Conservation (phyloP, 2,329 filamentous ascomycete species). For the Fusarium verrucosum region DNA sequence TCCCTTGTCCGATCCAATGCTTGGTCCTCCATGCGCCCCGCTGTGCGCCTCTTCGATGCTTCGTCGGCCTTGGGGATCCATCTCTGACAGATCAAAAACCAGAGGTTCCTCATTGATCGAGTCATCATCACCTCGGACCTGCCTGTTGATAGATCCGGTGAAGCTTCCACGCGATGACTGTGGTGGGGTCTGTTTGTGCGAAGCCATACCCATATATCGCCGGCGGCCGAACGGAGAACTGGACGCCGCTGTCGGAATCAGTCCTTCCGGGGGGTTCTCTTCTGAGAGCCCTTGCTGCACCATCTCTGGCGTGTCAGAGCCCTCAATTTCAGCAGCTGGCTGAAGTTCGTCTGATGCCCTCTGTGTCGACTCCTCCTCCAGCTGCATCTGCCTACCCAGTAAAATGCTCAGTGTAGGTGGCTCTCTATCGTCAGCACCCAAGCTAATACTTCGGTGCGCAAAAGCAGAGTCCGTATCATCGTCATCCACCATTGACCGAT, state of each 20-base stretch:
- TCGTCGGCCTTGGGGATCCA: slow-evolving; percentile 66
- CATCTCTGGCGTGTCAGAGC: slow-evolving; percentile 51
- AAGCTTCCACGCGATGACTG: slow-evolving; percentile 59
- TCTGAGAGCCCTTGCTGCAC: slow-evolving; percentile 57
- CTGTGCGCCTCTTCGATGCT: slow-evolving; percentile 65
- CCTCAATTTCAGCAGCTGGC: slow-evolving; percentile 55
- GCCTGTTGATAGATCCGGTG: slow-evolving; percentile 52
- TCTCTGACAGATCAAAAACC: slow-evolving; percentile 78
- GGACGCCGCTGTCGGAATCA: slow-evolving; percentile 53
- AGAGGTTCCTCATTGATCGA: slow-evolving; percentile 73
- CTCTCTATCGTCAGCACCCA: slow-evolving; percentile 71
- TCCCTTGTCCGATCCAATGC: slow-evolving; percentile 50
- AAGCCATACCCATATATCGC: slow-evolving; percentile 57
- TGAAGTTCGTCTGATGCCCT: slow-evolving; percentile 48
- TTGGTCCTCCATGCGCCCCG: slow-evolving; percentile 47
- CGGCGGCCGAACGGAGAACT: slow-evolving; percentile 58
- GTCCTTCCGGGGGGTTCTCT: slow-evolving; percentile 57
- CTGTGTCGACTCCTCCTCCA: slow-evolving; percentile 47
- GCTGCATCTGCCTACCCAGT: slow-evolving; percentile 56
- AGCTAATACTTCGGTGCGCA: slow-evolving; percentile 72
- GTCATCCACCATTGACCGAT: slow-evolving; percentile 62
- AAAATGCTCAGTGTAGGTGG: slow-evolving; percentile 72
- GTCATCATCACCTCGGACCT: slow-evolving; percentile 55
- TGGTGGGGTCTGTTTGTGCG: slow-evolving; percentile 55
- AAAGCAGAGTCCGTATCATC: slow-evolving; percentile 70